Base-by-base conservation (phyloP, 2,329 filamentous ascomycete species). In the Aspergillus luchuensis region DNA sequence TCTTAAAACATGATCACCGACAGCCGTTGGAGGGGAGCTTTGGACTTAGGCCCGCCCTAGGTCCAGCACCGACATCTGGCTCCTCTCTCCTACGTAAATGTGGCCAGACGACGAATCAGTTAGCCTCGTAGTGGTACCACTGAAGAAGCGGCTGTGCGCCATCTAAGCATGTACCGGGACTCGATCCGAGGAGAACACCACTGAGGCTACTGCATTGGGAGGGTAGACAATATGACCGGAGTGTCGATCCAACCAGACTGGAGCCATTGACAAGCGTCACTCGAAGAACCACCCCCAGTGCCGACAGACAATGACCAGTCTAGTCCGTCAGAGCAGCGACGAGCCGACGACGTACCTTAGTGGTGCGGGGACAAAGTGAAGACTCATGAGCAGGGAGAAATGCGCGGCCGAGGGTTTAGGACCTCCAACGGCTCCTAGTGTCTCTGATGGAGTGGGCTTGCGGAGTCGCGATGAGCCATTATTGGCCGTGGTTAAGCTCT, bases 391-490 rank as follows among this genome's bases (percentile, higher is more conserved):
- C 23, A n/a, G 41, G 41, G 13, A 33, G 17, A 4, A 50, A 28
- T 10, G 25, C 21, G 21, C 45, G 47, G 8, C 23, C 47, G 25
- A 50, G 47, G 47, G 47, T 50, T 50, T 50, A 33, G 25, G 25
- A n/a, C 23, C 25, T 36, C 47, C 25, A 50, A 50, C 47, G 47
- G 28, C 47, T 50, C 47, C 47, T 50, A 50, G 47, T 50, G 47
- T 30, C 47, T 30, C 25, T 15, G 25, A 30, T 19, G 47, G 23
- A 17, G 45, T 23, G 23, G 45, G n/a, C 39, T 23, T 23, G 41
- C 41, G 19, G 10, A 11, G 41, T 21, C 19, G 13, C 41, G 11
- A 45, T 23, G 19, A 21, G 41, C 19, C 41, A 45, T 21, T 21
- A 45, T 45, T 45, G 41, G 41, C 7, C 41, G 10, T 21, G 3